Conservation (phyloP, 306 rosid species). For the Dicorynia guianensis region DNA sequence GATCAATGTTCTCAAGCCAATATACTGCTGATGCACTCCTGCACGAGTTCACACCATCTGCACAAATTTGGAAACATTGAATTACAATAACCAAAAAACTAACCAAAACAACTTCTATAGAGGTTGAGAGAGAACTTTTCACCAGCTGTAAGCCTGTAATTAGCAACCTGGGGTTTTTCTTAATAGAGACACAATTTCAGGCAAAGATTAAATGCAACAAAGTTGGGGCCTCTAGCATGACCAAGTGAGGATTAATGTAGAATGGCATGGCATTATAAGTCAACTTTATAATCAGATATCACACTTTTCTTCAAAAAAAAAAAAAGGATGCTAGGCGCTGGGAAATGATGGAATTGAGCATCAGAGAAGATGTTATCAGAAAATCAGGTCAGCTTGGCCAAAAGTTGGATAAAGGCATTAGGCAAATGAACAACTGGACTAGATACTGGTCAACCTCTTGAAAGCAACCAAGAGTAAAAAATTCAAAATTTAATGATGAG, state of each 20-base stretch:
- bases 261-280: constrained; percentile 19
- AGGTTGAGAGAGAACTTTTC: constrained; percentile 23
- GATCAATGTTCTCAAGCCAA: constrained; percentile 34
- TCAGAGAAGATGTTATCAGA: background rate
- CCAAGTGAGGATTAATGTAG: background rate
- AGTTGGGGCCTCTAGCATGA: constrained; percentile 1
- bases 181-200: constrained; percentile 1
- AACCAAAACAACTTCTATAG: constrained; percentile 1
- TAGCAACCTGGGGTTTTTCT: background rate
- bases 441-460: background rate
- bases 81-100: constrained; percentile 31
- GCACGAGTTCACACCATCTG: constrained; percentile 60
- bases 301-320: constrained; percentile 5
- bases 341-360: constrained; percentile 21
- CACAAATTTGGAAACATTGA: constrained; percentile 42
- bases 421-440: constrained; percentile 2
- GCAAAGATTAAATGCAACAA: background rate
- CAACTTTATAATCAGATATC: background rate
- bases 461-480: background rate
- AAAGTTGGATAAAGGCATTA: background rate
- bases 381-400: background rate
- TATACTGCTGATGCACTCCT: constrained; percentile 36
- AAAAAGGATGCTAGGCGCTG: background rate
- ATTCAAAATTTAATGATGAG: background rate
- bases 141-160: background rate